phyloP scores from a whole-genome alignment of 805 yeast species.

The Suhomyces tanzawaensis region DNA sequence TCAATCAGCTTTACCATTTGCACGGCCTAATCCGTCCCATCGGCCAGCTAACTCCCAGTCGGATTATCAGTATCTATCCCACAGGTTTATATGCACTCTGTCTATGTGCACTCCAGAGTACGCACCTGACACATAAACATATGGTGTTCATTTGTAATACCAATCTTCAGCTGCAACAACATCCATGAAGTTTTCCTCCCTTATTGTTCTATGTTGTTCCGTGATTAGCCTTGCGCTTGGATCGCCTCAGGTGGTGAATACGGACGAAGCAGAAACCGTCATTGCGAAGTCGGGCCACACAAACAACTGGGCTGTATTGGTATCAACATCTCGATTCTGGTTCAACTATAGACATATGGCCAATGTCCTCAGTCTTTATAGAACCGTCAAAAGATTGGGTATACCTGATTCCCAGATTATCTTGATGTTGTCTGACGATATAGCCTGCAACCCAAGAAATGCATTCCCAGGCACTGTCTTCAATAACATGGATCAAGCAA shows the following conservation, averaged over 20 bases:
- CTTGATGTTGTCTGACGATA: slow-evolving; percentile 93
- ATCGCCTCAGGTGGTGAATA: slow-evolving; percentile 10
- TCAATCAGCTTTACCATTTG: too few species aligned
- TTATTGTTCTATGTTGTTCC: not conserved
- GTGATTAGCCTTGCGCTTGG: slow-evolving; percentile 2
- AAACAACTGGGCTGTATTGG: slow-evolving; percentile 81
- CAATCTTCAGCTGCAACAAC: too few species aligned
- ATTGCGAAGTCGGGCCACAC: slow-evolving; percentile 49
- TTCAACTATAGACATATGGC: slow-evolving; percentile 98
- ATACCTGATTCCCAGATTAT: slow-evolving; percentile 98
- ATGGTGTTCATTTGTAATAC: too few species aligned
- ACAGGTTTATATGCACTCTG: too few species aligned
- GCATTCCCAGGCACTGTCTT: slow-evolving; percentile 95
- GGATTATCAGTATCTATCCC: too few species aligned
- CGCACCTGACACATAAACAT: too few species aligned
- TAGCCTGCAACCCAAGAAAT: slow-evolving; percentile 95
- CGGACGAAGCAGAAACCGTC: slow-evolving; percentile 22
- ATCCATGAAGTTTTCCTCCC: too few species aligned
- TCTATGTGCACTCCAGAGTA: too few species aligned
- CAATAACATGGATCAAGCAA: slow-evolving; percentile 87
- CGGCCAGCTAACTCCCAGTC: too few species aligned
- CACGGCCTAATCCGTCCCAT: too few species aligned
- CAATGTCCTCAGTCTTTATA: slow-evolving; percentile 86
- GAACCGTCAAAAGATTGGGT: slow-evolving; percentile 93
- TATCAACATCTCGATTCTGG: slow-evolving; percentile 97